A percentile compares a stretch with the other conserved stretches of the same genome.
Evolutionary conservation across 2,329 filamentous ascomycete genomes (phyloP).

Genomic region (Didymella pomorum): DNA sequence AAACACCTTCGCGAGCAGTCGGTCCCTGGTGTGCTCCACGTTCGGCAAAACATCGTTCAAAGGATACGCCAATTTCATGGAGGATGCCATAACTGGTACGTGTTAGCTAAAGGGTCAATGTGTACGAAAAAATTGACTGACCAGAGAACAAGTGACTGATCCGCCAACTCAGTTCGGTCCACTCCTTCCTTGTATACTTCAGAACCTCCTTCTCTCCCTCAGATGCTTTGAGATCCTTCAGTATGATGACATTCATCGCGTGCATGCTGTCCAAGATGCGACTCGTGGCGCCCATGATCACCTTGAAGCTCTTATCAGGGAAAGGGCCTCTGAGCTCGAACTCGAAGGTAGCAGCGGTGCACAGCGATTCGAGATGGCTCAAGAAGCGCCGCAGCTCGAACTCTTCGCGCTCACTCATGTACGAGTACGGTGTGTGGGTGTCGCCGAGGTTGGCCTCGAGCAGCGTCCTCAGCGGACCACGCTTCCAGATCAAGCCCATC

Average conservation of each 20-base stretch:
- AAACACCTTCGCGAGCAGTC: slow-evolving; percentile 85
- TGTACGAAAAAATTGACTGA: slow-evolving; percentile 39
- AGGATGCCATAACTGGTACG: slow-evolving; percentile 78
- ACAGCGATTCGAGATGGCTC: slow-evolving; percentile 75
- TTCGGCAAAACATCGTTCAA: slow-evolving; percentile 88
- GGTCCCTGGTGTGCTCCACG: slow-evolving; percentile 80
- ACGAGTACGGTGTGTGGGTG: slow-evolving; percentile 57
- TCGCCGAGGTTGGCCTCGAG: slow-evolving; percentile 48
- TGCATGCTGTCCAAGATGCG: slow-evolving; percentile 93
- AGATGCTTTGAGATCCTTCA: slow-evolving; percentile 77
- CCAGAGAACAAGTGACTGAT: slow-evolving; percentile 84
- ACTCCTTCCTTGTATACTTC: slow-evolving; percentile 78
- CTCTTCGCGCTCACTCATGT: slow-evolving; percentile 89
- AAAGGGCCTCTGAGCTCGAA: slow-evolving; percentile 91
- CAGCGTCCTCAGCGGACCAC: slow-evolving; percentile 82
- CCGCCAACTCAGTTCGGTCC: slow-evolving; percentile 80
- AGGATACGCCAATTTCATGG: slow-evolving; percentile 93
- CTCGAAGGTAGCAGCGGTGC: slow-evolving; percentile 77
- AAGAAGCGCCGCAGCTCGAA: slow-evolving; percentile 82
- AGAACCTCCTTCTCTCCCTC: slow-evolving; percentile 84
- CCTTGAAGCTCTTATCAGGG: slow-evolving; percentile 73
- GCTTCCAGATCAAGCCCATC: slow-evolving; percentile 95
- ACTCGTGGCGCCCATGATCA: slow-evolving; percentile 80
- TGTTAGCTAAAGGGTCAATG: slow-evolving; percentile 21
- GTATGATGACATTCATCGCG: slow-evolving; percentile 91